Percentiles rank a stretch among this genome's conserved stretches.
phyloP scores from a whole-genome alignment of 306 rosid genomes.

The Ormosia emarginata region DNA sequence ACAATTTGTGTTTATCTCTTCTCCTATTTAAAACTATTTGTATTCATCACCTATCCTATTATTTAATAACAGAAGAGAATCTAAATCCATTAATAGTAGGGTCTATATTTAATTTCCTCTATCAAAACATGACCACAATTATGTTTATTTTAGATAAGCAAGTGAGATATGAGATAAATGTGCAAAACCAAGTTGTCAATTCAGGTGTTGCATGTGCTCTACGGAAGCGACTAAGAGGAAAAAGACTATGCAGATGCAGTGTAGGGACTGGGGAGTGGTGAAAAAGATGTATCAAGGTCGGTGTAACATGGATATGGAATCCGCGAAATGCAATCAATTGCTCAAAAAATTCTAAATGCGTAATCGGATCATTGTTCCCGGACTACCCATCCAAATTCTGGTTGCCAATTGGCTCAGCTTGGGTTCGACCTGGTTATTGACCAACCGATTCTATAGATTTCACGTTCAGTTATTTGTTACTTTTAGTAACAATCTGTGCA shows the following conservation, averaged over 20 bases:
- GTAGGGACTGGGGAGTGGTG: conserved; percentile 24
- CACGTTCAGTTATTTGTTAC: conserved; percentile 23
- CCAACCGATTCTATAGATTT: conserved; percentile 1
- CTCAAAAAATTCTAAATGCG: not conserved
- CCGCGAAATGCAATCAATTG: conserved; percentile 18
- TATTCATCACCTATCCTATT: no score
- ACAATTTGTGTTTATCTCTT: no score
- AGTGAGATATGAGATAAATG: not conserved
- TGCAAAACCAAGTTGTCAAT: conserved; percentile 13
- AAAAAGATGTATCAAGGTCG: conserved; percentile 22
- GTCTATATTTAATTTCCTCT: not conserved
- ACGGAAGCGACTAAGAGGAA: conserved; percentile 9
- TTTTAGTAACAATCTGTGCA: not conserved
- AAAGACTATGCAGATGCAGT: conserved; percentile 1
- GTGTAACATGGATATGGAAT: not conserved
- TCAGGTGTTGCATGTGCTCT: conserved; percentile 19
- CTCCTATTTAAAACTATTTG: no score
- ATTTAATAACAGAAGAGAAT: no score
- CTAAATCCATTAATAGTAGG: not conserved
- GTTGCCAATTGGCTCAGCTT: not conserved
- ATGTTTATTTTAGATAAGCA: not conserved
- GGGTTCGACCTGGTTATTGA: not conserved
- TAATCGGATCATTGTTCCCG: not conserved
- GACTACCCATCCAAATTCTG: conserved; percentile 1
- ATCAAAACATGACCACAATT: not conserved